Conservation (phyloP, 2,329 filamentous ascomycete species). For the Aureobasidium leucospermi region DNA sequence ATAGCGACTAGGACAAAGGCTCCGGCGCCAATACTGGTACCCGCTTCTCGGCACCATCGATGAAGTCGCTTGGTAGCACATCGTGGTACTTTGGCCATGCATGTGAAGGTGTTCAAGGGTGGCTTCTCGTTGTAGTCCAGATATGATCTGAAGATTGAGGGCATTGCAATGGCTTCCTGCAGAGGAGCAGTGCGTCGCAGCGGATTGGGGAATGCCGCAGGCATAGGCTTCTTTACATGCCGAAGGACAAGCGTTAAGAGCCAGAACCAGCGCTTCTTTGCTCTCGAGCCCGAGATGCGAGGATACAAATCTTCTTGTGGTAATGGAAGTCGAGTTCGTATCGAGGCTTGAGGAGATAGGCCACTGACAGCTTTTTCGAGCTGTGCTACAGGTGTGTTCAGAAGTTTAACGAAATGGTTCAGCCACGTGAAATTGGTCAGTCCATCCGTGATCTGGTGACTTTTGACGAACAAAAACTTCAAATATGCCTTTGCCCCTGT, state of each 20-base stretch:
- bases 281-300: slow-evolving; percentile 28
- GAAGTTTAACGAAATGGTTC: slow-evolving; percentile 32
- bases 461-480: slow-evolving; percentile 33
- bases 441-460: slow-evolving; percentile 41
- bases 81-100: slow-evolving; percentile 26
- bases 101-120: slow-evolving; percentile 30
- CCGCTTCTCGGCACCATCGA: slow-evolving; percentile 31
- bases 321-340: slow-evolving; percentile 30
- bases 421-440: slow-evolving; percentile 37
- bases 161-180: slow-evolving; percentile 20
- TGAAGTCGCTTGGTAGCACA: slow-evolving; percentile 30
- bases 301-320: slow-evolving; percentile 44
- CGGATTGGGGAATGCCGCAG: slow-evolving; percentile 37
- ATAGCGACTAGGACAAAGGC: slow-evolving; percentile 40
- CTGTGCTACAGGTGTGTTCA: slow-evolving; percentile 25
- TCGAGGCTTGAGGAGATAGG: slow-evolving; percentile 17
- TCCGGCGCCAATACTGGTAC: slow-evolving; percentile 36
- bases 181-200: slow-evolving; percentile 22
- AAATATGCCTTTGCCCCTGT: slow-evolving; percentile 26
- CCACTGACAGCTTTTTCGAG: slow-evolving; percentile 21
- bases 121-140: slow-evolving; percentile 35
- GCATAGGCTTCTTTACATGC: slow-evolving; percentile 33
- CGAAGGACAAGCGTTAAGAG: slow-evolving; percentile 37
- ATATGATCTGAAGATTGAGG: slow-evolving; percentile 26
- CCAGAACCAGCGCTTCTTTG: slow-evolving; percentile 42